Percentiles rank a stretch among this genome's conserved stretches.
Conservation (phyloP, 306 rosid species). For the Ormosia semicastrata region DNA sequence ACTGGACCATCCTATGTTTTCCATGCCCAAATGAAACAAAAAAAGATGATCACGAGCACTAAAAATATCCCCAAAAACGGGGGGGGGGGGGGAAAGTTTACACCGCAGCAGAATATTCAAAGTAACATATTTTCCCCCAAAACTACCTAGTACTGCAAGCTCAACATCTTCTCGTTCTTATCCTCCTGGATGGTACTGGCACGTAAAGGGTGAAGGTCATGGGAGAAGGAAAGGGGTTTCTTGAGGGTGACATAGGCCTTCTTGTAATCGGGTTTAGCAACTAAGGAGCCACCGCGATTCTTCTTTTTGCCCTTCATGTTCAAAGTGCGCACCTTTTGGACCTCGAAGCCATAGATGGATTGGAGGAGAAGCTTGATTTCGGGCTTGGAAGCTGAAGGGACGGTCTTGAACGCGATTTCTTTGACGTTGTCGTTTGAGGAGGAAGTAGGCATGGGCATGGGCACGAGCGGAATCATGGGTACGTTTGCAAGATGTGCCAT, state of each 20-base stretch:
- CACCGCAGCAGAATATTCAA: background rate
- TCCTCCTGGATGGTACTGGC: constrained; percentile 39
- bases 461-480: constrained; percentile 60
- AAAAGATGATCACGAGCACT: background rate
- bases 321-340: constrained; percentile 74
- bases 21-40: background rate
- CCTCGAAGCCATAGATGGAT: constrained; percentile 68
- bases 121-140: background rate
- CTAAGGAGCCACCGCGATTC: constrained; percentile 52
- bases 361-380: constrained; percentile 72
- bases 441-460: constrained; percentile 60
- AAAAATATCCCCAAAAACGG: background rate
- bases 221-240: constrained; percentile 55
- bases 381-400: constrained; percentile 80
- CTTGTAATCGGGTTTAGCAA: constrained; percentile 80
- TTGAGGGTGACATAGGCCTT: constrained; percentile 83
- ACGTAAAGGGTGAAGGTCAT: constrained; percentile 49
- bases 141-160: constrained; percentile 32
- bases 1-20: background rate
- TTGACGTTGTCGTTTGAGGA: constrained; percentile 38
- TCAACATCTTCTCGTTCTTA: constrained; percentile 24
- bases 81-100: no score
- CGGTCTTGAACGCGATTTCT: constrained; percentile 76
- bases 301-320: constrained; percentile 88
- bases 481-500: constrained; percentile 71